phyloP scores from a whole-genome alignment of 2,329 filamentous ascomycete species.

The Colletotrichum zoysiae region DNA sequence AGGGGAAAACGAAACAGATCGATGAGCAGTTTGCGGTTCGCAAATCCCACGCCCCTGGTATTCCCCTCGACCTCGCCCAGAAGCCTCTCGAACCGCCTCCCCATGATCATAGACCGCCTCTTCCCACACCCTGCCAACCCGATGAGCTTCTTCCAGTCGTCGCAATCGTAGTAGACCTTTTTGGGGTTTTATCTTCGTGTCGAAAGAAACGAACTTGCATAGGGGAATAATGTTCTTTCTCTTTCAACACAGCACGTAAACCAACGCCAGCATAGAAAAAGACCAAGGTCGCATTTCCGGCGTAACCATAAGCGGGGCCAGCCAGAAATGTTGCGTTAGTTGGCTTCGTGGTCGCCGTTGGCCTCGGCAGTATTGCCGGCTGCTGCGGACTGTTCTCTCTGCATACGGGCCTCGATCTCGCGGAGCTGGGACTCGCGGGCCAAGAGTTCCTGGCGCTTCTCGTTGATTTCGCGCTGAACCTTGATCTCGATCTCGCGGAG shows the following conservation, averaged over 20 bases:
- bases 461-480: constrained; percentile 99
- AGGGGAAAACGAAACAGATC: constrained; percentile 38
- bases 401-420: constrained; percentile 98
- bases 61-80: constrained; percentile 17
- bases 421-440: constrained; percentile 98
- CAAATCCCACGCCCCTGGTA: constrained; percentile 12
- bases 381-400: constrained; percentile 78
- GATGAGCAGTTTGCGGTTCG: constrained; percentile 25
- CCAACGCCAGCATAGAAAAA: constrained; percentile 64
- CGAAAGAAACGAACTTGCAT: constrained; percentile 54
- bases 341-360: constrained; percentile 68
- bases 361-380: constrained; percentile 58
- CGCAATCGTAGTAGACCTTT: constrained; percentile 44
- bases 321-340: constrained; percentile 51
- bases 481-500: constrained; percentile 99
- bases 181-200: constrained; percentile 49
- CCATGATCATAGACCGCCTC: constrained; percentile 33
- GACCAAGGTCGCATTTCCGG: constrained; percentile 58
- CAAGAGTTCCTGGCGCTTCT: constrained; percentile 98
- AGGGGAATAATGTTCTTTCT: constrained; percentile 59
- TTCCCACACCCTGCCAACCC: constrained; percentile 38
- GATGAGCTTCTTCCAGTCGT: constrained; percentile 42
- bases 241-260: constrained; percentile 58
- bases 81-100: constrained; percentile 27
- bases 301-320: constrained; percentile 43